phyloP scores from a whole-genome alignment of 1,284 basidiomycete species.

The Boletus calvinii region DNA sequence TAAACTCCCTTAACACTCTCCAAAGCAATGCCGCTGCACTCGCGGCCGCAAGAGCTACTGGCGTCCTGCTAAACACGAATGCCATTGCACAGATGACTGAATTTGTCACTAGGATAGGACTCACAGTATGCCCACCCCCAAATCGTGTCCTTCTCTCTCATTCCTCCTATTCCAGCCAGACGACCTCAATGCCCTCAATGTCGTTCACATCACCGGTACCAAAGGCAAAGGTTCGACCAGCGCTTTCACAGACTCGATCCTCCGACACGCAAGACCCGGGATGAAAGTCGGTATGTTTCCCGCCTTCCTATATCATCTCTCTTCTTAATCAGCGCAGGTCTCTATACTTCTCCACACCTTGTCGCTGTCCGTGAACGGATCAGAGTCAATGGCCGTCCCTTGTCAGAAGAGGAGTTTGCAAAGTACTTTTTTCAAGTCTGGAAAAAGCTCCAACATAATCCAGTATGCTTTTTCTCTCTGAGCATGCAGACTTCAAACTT shows the following conservation, averaged over 20 bases:
- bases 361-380: constrained; percentile 96
- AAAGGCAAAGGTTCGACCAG: constrained; percentile 99
- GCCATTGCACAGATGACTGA: constrained; percentile 91
- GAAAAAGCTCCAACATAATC: constrained; percentile 81
- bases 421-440: constrained; percentile 97
- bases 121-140: constrained; percentile 52
- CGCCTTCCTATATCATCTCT: background rate
- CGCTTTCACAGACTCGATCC: constrained; percentile 83
- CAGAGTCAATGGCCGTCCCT: constrained; percentile 86
- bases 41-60: constrained; percentile 79
- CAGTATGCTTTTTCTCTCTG: constrained; percentile 15
- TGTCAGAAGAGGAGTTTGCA: constrained; percentile 87
- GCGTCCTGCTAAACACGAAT: constrained; percentile 65
- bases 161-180: constrained; percentile 18
- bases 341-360: constrained; percentile 97
- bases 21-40: constrained; percentile 94
- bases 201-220: constrained; percentile 96
- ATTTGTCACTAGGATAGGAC: constrained; percentile 86
- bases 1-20: constrained; percentile 86
- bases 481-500: constrained; percentile 1
- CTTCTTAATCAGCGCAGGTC: constrained; percentile 46
- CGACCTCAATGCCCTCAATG: constrained; percentile 91
- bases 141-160: constrained; percentile 9
- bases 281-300: constrained; percentile 66
- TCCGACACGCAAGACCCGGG: constrained; percentile 60